Evolutionary conservation across 495 filamentous ascomycete genomes (phyloP), one percentile per base, ranked within the genome.

Genomic region (Penicillium soppii): DNA sequence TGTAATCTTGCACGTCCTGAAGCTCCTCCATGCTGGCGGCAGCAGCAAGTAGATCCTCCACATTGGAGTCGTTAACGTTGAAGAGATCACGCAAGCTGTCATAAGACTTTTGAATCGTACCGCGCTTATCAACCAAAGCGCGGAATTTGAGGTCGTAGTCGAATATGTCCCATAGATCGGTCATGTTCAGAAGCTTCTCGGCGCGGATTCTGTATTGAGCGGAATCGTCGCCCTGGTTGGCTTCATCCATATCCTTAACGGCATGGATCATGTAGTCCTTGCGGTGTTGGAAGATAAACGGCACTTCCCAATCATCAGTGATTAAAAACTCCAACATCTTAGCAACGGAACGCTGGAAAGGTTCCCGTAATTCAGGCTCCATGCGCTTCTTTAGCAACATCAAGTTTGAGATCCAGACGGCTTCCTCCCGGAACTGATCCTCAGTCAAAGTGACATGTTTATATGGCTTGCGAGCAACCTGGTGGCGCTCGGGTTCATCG

Each of bases 241-340:
- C 76, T 6, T 73, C 78, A 16, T 77, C 55, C 25, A 81, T 74
- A 10, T 87, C 80, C 67, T 90, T 91, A 49, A 84, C 85, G 39
- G 91, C 86, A 59, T 98, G 91, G 53, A 97, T 97, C 53, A 98
- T 83, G 66, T 97, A 97, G 65, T 98, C 94, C 67, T 95, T 92
- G 30, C 95, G 89, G 58, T 98, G 92, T 62, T 97, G 95, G 69
- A 96, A 97, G 55, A 98, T 91, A 63, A 94, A 98, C 0, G 94
- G 92, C 4, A 97, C 91, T 62, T 98, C 94, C 64, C 87, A 89
- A 47, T 95, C 88, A 53, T 97, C 91, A 6, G 90, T 82, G 33
- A 92, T 86, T 61, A 98, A 87, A 56, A 97, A 96, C 58, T 96
- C 90, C 48, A 98, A 76, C n/a, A 97, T 90, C 67, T 95, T 95